Percentiles rank a stretch among this genome's conserved stretches.
phyloP scores from a whole-genome alignment of 2,329 filamentous ascomycete species.

The Nemania diffusa region DNA sequence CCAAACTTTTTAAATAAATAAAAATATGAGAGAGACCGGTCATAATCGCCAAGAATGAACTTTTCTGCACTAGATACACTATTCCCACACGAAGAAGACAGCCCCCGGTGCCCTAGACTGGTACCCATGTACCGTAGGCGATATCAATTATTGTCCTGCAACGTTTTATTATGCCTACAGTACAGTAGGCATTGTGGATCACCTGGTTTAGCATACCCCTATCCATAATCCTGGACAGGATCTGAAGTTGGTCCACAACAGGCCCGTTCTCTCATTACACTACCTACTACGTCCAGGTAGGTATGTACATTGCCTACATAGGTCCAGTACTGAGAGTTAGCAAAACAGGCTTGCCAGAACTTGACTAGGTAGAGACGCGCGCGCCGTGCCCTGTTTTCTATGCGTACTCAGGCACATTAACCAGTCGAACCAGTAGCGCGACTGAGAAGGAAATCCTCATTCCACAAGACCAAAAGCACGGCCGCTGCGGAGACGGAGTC shows the following conservation, averaged over 20 bases:
- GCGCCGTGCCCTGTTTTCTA: not conserved
- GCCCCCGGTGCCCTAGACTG: not conserved
- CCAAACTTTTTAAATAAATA: not conserved
- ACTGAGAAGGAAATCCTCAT: conserved; percentile 9
- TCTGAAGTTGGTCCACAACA: conserved; percentile 13
- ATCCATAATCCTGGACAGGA: conserved; percentile 7
- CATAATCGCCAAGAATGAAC: not conserved
- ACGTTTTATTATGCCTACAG: conserved; percentile 27
- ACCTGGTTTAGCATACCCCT: conserved; percentile 9
- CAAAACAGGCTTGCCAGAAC: conserved; percentile 6
- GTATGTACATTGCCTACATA: not conserved
- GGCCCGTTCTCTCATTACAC: conserved; percentile 7
- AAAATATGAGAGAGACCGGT: not conserved
- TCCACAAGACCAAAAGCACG: conserved; percentile 2
- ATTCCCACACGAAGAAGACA: not conserved
- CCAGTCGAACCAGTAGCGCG: not conserved
- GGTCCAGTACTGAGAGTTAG: not conserved
- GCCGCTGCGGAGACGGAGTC: conserved; percentile 22
- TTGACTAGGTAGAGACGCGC: not conserved
- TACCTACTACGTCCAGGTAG: not conserved
- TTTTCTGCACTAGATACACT: not conserved
- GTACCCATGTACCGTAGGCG: not conserved
- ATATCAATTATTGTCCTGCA: conserved; percentile 19
- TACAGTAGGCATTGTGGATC: not conserved
- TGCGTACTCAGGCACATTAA: not conserved